Base-by-base conservation (phyloP, 768 basidiomycete species). In the Chalciporus piperatus region DNA sequence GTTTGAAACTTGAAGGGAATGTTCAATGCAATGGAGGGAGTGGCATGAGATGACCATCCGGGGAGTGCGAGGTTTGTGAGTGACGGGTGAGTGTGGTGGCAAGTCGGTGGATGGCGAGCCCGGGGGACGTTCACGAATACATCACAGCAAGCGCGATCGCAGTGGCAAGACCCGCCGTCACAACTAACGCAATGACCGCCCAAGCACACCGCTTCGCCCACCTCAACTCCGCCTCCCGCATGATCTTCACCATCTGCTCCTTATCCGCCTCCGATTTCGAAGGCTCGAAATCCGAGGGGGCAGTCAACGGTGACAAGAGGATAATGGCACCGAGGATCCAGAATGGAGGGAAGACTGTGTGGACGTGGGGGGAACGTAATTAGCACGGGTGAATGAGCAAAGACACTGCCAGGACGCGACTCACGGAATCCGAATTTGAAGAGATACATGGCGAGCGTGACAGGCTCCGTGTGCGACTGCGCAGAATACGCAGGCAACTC, bases 341-440 rank as follows among this genome's bases (percentile, higher is more conserved):
- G 52, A 78, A 72, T 14, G 70, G 72, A n/a, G 77, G 77, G 64
- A 76, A 78, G 46, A 79, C 77, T 77, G 55, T 1, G 32, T 54
- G 16, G 50, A 23, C 1, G 32, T 54, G 14, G 51, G 25, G 19
- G 19, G 11, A n/a, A 42, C 30, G 6, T 42, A 6, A 35, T 43
- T 14, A 43, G 46, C 13, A 44, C 30, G 27, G 12, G 30, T 13
- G 30, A 32, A 46, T 17, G 10, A 28, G 25, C 46, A 48, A 50
- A 32, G 47, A 28, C 38, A 17, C n/a, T n/a, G 41, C n/a, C 20
- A 12, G 16, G 11, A 33, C 2, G 28, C 43, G 6, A 72, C 78
- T 63, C 55, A 80, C 78, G 25, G 59, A 79, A 79, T 20, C 79
- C 78, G 25, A 72, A 76, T 53, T 72, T 76, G 70, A 79, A 80